Evolutionary conservation across 2,329 filamentous ascomycete species (phyloP).

Genomic region (Ramichloridium luteum): DNA sequence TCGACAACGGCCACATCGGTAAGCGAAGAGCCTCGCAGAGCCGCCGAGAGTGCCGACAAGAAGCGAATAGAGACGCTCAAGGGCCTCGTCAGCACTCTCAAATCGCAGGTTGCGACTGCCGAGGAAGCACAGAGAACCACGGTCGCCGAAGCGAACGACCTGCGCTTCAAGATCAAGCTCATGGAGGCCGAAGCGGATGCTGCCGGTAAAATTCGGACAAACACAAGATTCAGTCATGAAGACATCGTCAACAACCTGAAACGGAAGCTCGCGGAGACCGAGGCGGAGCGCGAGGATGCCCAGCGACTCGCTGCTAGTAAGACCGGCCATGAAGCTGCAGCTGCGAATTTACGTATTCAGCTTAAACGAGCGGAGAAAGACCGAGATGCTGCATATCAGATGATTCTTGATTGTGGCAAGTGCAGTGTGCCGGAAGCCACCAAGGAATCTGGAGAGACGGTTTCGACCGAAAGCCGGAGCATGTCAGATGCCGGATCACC

Average conservation of each 20-base stretch:
- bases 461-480: slow-evolving; percentile 10
- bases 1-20: slow-evolving; percentile 39
- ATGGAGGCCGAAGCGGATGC: slow-evolving; percentile 19
- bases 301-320: slow-evolving; percentile 15
- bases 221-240: slow-evolving; percentile 9
- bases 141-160: slow-evolving; percentile 32
- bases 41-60: slow-evolving; percentile 26
- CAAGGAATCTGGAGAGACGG: slow-evolving; percentile 5
- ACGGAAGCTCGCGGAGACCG: slow-evolving; percentile 22
- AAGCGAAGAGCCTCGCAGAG: slow-evolving; percentile 14
- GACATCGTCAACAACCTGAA: slow-evolving; percentile 12
- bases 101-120: slow-evolving; percentile 41
- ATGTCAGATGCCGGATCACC: slow-evolving; percentile 2
- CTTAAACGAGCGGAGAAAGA: slow-evolving; percentile 21
- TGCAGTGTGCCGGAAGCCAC: slow-evolving; percentile 15
- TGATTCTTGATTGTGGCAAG: slow-evolving; percentile 25
- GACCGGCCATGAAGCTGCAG: slow-evolving; percentile 18
- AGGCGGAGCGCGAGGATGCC: slow-evolving; percentile 19
- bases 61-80: slow-evolving; percentile 44
- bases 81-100: slow-evolving; percentile 42
- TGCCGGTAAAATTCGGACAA: slow-evolving; percentile 11
- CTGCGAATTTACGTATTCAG: slow-evolving; percentile 19
- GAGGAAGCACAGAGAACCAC: slow-evolving; percentile 37
- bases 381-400: slow-evolving; percentile 24
- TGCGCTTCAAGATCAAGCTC: slow-evolving; percentile 17